Evolutionary conservation across 106 monocot species (phyloP).

Genomic region (Narthecium ossifragum): DNA sequence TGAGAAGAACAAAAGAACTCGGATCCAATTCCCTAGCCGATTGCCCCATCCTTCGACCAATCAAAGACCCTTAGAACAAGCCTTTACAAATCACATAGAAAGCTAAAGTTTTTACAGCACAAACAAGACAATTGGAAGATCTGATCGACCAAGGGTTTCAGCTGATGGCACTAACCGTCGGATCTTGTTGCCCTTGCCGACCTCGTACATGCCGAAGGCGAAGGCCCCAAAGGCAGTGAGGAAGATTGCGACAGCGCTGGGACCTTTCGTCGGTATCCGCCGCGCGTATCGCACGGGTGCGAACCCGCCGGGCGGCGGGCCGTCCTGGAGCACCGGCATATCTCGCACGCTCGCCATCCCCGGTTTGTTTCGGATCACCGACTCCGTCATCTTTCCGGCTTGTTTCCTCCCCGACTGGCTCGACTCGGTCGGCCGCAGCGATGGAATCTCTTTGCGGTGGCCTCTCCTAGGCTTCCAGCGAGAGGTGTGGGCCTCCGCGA

Average conservation of each 20-base stretch:
- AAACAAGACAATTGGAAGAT: background rate
- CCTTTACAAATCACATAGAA: background rate
- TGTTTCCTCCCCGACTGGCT: background rate
- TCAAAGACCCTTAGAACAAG: no score
- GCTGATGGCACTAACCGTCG: constrained; percentile 35
- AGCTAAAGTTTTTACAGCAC: background rate
- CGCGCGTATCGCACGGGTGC: constrained; percentile 72
- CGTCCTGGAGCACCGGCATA: constrained; percentile 87
- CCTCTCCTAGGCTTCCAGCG: no score
- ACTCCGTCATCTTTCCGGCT: constrained; percentile 64
- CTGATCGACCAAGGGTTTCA: no score
- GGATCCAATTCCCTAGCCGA: no score
- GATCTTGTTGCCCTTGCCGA: constrained; percentile 91
- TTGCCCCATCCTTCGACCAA: no score
- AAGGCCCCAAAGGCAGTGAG: constrained; percentile 65
- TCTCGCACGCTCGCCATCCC: constrained; percentile 82
- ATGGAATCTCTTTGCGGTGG: no score
- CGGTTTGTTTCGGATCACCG: constrained; percentile 72
- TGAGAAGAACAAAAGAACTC: no score
- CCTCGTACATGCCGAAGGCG: constrained; percentile 90
- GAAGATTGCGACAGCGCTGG: constrained; percentile 72
- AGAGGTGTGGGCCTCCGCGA: no score
- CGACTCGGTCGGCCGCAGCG: no score
- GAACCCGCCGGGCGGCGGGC: constrained; percentile 84
- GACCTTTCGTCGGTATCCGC: constrained; percentile 74